A percentile compares a stretch with the other conserved stretches of the same genome.
Evolutionary conservation across 129 eudicot genomes (phyloP).

Genomic region (Smallanthus sonchifolius): DNA sequence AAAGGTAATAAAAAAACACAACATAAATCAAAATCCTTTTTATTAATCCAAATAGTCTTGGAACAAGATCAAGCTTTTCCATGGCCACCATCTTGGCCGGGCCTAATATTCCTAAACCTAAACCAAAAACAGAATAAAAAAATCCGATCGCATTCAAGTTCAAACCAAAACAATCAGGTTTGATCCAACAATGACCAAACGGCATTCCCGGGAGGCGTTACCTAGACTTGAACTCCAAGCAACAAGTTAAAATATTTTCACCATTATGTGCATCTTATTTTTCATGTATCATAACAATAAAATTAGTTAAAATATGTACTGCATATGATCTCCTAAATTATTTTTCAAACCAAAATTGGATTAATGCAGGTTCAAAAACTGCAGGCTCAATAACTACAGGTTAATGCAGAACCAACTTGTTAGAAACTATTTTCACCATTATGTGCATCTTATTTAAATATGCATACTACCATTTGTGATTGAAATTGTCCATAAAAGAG

Average conservation of each 20-base stretch:
- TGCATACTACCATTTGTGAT: constrained; percentile 52
- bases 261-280: too few species aligned
- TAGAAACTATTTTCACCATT: too few species aligned
- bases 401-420: too few species aligned
- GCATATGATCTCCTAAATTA: too few species aligned
- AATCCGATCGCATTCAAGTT: constrained; percentile 14
- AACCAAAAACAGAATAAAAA: not conserved
- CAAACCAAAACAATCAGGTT: too few species aligned
- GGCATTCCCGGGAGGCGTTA: not conserved
- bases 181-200: not conserved
- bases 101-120: constrained; percentile 11
- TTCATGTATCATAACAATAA: constrained; percentile 10
- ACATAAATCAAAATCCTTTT: not conserved
- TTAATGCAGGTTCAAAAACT: too few species aligned
- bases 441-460: too few species aligned
- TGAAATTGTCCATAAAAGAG: constrained; percentile 86
- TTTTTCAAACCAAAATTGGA: too few species aligned
- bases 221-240: constrained; percentile 60
- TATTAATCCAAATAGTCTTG: not conserved
- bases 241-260: too few species aligned
- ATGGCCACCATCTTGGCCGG: not conserved
- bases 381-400: too few species aligned
- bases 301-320: too few species aligned
- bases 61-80: not conserved
- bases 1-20: not conserved